Base-by-base conservation (phyloP, 805 yeast genomes). In the Yamadazyma takamatsuzukensis region DNA sequence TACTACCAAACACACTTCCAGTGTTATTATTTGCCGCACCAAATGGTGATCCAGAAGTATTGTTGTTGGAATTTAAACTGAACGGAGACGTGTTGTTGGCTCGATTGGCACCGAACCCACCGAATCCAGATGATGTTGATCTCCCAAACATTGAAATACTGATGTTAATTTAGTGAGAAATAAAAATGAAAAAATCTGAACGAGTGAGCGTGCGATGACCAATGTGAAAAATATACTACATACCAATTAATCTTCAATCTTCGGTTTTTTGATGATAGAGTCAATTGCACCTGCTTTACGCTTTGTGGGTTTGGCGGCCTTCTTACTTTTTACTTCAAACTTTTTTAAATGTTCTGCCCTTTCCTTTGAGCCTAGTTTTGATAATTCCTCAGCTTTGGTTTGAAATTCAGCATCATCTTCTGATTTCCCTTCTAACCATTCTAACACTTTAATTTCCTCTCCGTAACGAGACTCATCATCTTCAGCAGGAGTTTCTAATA, bases 401-500 rank as follows among this genome's bases (percentile, higher is more conserved):
- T 65, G 21, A 24, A 74, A 69, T 41, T 82, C 90, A 10, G 56
- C 50, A 40, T 83, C 85, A 27, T 76, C 79, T 1, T 33, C 52
- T 5, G 48, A 25, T 34, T 64, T 73, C 2, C 78, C 94, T 21
- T 73, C 75, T 23, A 90, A 61, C 90, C 94, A 86, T 54, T 87
- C 93, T 30, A 93, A 61, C 21, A 83, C 55, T 46, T 85, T 83
- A 43, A 89, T 80, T 55, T 89, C 97, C 34, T 80, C 83, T 0
- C 89, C 94, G 54, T 84, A 83, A 0, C 69, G 53, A 2, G 74
- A 63, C 32, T 80, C 86, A 46, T 80, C 83, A 25, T 78, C 67
- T 4, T 67, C 75, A 11, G 73, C 77, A 1, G 97, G 97, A 0
- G 97, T 89, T 50, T 93, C 98, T 37, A 93, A 65, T 14, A 93